Conservation (phyloP, 768 basidiomycete species). For the Pholiota microspora region DNA sequence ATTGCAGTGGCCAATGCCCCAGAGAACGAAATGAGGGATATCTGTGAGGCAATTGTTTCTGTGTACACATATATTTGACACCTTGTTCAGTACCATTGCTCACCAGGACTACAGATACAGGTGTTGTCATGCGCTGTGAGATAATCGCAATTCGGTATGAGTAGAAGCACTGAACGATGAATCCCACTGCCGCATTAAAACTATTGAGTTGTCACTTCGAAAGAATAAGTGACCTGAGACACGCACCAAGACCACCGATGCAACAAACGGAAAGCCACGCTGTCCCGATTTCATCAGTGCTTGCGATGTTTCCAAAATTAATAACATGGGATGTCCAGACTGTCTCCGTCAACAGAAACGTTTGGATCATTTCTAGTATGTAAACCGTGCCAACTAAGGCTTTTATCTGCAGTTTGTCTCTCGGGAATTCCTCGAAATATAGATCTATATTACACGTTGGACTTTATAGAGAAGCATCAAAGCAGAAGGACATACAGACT, state of each 20-base stretch:
- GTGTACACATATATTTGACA: too few species aligned
- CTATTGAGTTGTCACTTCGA: too few species aligned
- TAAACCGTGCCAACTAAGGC: not conserved
- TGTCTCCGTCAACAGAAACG: not conserved
- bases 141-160: not conserved
- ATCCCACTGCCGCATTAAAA: not conserved
- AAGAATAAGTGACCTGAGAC: too few species aligned
- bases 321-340: not conserved
- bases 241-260: not conserved
- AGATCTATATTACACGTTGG: not conserved
- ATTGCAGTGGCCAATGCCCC: not conserved
- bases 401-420: not conserved
- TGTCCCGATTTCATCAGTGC: not conserved
- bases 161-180: constrained; percentile 2
- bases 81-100: too few species aligned
- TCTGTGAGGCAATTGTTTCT: too few species aligned
- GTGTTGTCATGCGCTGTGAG: not conserved
- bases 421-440: not conserved
- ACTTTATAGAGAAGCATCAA: not conserved
- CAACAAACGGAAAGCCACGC: not conserved
- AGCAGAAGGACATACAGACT: not conserved
- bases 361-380: not conserved
- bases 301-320: not conserved
- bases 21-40: not conserved
- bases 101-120: not conserved